Conservation (phyloP, 2,329 filamentous ascomycete genomes). For the Rhynchosporium agropyri region DNA sequence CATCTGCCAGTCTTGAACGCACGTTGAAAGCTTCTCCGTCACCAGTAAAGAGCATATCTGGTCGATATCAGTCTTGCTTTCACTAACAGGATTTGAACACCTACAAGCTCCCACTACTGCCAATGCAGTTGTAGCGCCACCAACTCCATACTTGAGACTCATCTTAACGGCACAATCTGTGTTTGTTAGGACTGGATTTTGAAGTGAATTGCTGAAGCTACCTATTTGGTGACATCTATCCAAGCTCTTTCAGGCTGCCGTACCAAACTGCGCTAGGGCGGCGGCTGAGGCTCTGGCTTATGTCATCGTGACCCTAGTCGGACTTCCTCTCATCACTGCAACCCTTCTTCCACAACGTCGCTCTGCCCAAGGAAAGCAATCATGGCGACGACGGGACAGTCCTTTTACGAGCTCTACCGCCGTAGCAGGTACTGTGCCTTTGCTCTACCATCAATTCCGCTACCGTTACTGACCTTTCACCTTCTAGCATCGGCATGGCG, state of each 20-base stretch:
- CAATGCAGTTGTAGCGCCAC: constrained; percentile 68
- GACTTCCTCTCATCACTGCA: constrained; percentile 16
- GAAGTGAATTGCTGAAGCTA: constrained; percentile 16
- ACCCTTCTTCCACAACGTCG: constrained; percentile 28
- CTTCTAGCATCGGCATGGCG: constrained; percentile 80
- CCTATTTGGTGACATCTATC: constrained; percentile 15
- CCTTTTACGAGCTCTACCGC: constrained; percentile 94
- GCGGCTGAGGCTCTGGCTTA: constrained; percentile 22
- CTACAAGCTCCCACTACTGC: constrained; percentile 78
- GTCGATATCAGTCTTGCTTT: constrained; percentile 35
- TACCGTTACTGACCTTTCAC: constrained; percentile 40
- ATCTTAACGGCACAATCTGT: constrained; percentile 50
- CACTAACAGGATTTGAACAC: constrained; percentile 48
- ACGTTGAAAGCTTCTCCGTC: constrained; percentile 96
- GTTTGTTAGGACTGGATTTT: constrained; percentile 6
- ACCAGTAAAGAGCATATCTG: constrained; percentile 98
- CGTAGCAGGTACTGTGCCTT: constrained; percentile 80
- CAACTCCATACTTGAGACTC: constrained; percentile 72
- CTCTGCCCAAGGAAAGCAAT: constrained; percentile 29
- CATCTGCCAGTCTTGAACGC: constrained; percentile 43
- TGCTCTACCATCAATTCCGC: constrained; percentile 39
- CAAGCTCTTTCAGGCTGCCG: constrained; percentile 32
- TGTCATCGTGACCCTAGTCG: constrained; percentile 29
- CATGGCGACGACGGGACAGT: constrained; percentile 57
- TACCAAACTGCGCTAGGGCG: constrained; percentile 25